phyloP scores from a whole-genome alignment of 805 yeast genomes.

The Starmerella stellata region DNA sequence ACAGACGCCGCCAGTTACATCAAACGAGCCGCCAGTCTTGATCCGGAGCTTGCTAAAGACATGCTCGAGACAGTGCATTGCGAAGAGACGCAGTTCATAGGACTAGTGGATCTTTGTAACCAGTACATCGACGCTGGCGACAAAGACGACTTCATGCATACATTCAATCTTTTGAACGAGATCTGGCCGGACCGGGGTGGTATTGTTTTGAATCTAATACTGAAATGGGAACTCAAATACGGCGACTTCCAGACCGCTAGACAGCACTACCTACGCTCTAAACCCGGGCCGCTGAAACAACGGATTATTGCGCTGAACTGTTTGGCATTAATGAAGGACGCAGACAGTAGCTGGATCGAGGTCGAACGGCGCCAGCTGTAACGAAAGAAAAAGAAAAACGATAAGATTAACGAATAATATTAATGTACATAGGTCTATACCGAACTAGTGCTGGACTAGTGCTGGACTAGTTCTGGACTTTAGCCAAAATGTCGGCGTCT shows the following conservation, averaged over 20 bases:
- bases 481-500: conserved; percentile 89
- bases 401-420: neutral
- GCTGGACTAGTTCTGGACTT: conserved; percentile 41
- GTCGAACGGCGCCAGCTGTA: no score
- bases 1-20: neutral
- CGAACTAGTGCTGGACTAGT: conserved; percentile 33
- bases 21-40: neutral
- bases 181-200: conserved; percentile 3
- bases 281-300: conserved; percentile 6
- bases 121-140: conserved; percentile 8
- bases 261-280: conserved; percentile 11
- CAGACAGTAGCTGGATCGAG: neutral
- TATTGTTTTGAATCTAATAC: conserved; percentile 9
- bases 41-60: neutral
- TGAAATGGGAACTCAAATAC: conserved; percentile 15
- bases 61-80: neutral
- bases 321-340: conserved; percentile 1
- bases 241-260: conserved; percentile 12
- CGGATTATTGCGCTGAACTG: conserved; percentile 11
- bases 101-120: conserved; percentile 8
- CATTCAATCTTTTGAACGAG: conserved; percentile 1
- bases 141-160: conserved; percentile 1
- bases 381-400: no score
- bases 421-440: neutral
- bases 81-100: neutral